Base-by-base conservation (phyloP, 1,284 basidiomycete species). In the Somion occarium region DNA sequence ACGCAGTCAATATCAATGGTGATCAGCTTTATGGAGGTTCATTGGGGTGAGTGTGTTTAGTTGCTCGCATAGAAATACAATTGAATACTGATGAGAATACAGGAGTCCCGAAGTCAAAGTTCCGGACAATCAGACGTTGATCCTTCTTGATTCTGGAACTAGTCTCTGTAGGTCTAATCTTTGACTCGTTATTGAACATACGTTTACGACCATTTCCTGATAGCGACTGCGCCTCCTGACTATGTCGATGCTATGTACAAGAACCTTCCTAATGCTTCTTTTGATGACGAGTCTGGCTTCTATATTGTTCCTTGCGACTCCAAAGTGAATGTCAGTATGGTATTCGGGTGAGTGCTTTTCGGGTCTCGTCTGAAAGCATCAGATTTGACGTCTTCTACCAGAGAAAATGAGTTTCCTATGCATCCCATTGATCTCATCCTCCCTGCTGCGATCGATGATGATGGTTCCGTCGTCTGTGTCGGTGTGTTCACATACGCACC, bases 171-270 rank as follows among this genome's bases (percentile, higher is more conserved):
- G 24, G 46, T 44, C 13, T 24, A 30, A 20, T 34, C 15, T n/a
- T 34, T 7, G 7, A 34, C 30, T 7, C 30, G 15, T 7, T 34
- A 7, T 34, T 7, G 15, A 34, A 34, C 30, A 34, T 15, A 34
- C 25, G 2, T 46, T 23, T 7, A 38, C 43, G 18, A 49, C 3
- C 26, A 4, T 4, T 1, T 46, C 22, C 19, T 19, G 5, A 7
- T 45, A 56, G 57, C 55, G 9, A 42, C 48, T 7, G 58, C 49
- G 3, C 55, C 56, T 3, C 26, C 22, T 3, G 24, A 19, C 5
- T 56, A 52, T 46, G 56, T 54, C 19, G 48, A 59, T 38, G 54
- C 56, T 2, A 51, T 59, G 19, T 59, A 54, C 48, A 37, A 37
- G 18, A 20, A 46, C 25, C 34, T 57, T 4, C 53, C 58, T 7